Base-by-base conservation (phyloP, 1,284 basidiomycete species). In the Leccinum angustisporum region DNA sequence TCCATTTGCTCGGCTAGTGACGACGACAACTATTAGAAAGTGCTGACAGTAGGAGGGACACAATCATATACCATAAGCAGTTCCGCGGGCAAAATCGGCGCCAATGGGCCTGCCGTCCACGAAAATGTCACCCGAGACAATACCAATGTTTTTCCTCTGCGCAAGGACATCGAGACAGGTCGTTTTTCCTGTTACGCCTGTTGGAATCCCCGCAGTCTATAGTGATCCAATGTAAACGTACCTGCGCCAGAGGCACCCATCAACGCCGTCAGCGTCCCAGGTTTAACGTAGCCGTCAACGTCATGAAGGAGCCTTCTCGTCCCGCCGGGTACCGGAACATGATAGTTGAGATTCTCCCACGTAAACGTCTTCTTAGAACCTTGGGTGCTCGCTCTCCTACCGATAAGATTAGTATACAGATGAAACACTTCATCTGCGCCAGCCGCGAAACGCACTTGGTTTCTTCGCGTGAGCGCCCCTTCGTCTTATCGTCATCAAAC, bases 111-210 rank as follows among this genome's bases (percentile, higher is more conserved):
- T 81, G 2, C 94, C 95, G 66, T 93, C 89, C 53, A 97, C 88
- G 8, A 96, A 79, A 63, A 93, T 80, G 60, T 94, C 88, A 3
- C 95, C 95, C 33, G 81, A 75, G 54, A 97, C 82, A 30, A 95
- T 85, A 73, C 95, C 95, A 66, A 92, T 91, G 61, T 89, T 94
- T 73, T 94, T 93, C 62, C 95, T 84, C 66, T 94, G 90, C 2
- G 95, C 94, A 13, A 97, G 81, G 1, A 95, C 94, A 72, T 97
- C 92, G 31, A 97, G 81, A 61, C 92, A 88, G 0, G 91, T 94
- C 0, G 92, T 79, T 92, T 94, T 62, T 78, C 85, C 73, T 73
- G 53, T 60, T 10, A 18, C 25, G 62, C 57, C 18, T 27, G 65
- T 71, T 63, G 51, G 61, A 59, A 59, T 67, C 43, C 79, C 67